Conservation (phyloP, 352 stramenopile species). For the Phytophthora chlamydospora region DNA sequence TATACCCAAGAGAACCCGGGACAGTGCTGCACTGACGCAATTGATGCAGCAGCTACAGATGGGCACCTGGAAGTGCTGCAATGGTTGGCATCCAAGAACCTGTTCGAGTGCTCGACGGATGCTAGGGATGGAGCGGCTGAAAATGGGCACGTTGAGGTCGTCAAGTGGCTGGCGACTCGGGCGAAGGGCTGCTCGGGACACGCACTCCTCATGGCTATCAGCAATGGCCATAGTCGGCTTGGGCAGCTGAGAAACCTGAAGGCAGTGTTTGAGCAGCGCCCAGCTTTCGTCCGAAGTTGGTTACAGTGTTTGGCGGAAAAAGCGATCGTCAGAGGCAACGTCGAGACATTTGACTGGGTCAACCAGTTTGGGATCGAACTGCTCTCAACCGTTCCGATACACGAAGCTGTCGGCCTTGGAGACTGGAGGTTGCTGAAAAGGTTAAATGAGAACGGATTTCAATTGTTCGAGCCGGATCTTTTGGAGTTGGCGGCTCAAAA, state of each 20-base stretch:
- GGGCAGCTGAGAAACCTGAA: background rate
- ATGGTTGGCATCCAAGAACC: background rate
- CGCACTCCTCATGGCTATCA: background rate
- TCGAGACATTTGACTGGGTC: background rate
- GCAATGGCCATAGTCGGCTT: background rate
- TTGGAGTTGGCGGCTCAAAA: background rate
- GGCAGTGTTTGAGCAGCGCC: background rate
- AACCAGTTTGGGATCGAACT: slow-evolving; percentile 2
- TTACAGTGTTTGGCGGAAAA: background rate
- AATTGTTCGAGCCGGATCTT: background rate
- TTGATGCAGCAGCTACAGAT: background rate
- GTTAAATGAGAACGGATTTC: background rate
- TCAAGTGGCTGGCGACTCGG: too few species aligned
- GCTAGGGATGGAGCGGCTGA: background rate
- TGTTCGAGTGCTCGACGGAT: background rate
- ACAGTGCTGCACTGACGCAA: background rate
- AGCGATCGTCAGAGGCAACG: background rate
- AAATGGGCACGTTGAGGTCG: slow-evolving; percentile 22
- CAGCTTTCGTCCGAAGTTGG: background rate
- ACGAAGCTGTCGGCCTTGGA: background rate
- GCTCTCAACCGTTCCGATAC: background rate
- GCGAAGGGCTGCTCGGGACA: background rate
- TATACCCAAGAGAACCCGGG: background rate
- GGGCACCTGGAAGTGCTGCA: slow-evolving; percentile 1
- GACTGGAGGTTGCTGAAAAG: slow-evolving; percentile 4